These are phyloP conservation scores for Chalciporus chontae DNA, from an alignment of 768 basidiomycete genomes.

Conservation along the genomic window DNA sequence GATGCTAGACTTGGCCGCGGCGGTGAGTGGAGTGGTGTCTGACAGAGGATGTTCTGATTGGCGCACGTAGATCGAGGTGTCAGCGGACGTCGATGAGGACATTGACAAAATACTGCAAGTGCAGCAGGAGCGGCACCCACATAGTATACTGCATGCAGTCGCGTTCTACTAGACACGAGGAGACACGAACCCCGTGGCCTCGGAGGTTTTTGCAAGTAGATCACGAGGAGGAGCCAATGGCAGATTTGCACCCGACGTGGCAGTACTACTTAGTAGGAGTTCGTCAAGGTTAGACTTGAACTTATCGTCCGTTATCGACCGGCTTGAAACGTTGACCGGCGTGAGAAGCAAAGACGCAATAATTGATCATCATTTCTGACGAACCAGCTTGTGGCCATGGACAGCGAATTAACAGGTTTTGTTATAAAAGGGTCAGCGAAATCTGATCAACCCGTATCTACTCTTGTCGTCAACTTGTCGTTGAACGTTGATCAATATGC, in stretches of 20 bases:
- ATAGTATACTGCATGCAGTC: constrained; percentile 86
- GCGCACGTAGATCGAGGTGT: constrained; percentile 68
- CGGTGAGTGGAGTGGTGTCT: constrained; percentile 51
- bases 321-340: constrained; percentile 16
- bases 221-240: constrained; percentile 12
- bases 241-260: too few species aligned
- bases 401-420: not conserved
- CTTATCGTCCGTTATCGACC: not conserved
- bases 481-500: constrained; percentile 28
- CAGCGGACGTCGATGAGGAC: constrained; percentile 85
- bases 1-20: constrained; percentile 85
- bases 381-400: not conserved
- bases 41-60: constrained; percentile 10
- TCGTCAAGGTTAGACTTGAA: too few species aligned
- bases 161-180: constrained; percentile 68
- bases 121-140: constrained; percentile 90
- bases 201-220: not conserved
- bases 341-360: constrained; percentile 69
- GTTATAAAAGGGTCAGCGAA: constrained; percentile 5
- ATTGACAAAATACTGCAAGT: constrained; percentile 81
- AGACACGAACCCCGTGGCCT: too few species aligned
- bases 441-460: constrained; percentile 2
- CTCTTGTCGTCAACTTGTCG: not conserved
- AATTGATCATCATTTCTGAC: constrained; percentile 19
- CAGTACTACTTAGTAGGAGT: too few species aligned